phyloP scores from a whole-genome alignment of 495 filamentous ascomycete genomes.

The Tuber brumale region DNA sequence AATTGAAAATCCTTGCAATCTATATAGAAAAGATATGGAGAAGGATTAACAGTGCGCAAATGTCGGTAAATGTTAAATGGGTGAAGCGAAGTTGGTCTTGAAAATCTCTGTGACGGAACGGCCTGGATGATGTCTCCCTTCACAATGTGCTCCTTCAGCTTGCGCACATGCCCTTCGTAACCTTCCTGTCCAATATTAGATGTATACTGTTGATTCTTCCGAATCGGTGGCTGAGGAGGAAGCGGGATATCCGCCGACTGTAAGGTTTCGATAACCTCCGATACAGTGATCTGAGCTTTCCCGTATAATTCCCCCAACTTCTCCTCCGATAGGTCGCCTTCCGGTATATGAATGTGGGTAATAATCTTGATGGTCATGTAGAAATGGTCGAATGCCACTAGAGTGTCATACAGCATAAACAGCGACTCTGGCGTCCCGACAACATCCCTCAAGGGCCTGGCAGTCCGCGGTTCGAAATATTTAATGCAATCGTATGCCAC shows the following conservation, averaged over 20 bases:
- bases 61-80: conserved; percentile 98
- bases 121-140: conserved; percentile 94
- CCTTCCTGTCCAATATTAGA: conserved; percentile 87
- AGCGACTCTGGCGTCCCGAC: conserved; percentile 82
- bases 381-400: conserved; percentile 92
- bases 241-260: conserved; percentile 66
- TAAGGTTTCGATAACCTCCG: conserved; percentile 60
- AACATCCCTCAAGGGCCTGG: conserved; percentile 76
- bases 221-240: conserved; percentile 66
- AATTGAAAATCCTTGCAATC: conserved; percentile 87
- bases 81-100: conserved; percentile 79
- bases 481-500: conserved; percentile 94
- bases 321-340: conserved; percentile 46
- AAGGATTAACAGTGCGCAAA: conserved; percentile 89
- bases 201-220: conserved; percentile 66
- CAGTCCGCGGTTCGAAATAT: conserved; percentile 95
- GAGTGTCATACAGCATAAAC: conserved; percentile 97
- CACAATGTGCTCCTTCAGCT: conserved; percentile 77
- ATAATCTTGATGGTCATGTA: conserved; percentile 86
- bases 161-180: conserved; percentile 77
- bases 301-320: conserved; percentile 59
- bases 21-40: conserved; percentile 94
- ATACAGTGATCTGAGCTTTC: conserved; percentile 56
- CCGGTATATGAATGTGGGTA: conserved; percentile 67
- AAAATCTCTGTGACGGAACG: conserved; percentile 87